Conservation (phyloP, 306 rosid species). For the Fagus crenata region DNA sequence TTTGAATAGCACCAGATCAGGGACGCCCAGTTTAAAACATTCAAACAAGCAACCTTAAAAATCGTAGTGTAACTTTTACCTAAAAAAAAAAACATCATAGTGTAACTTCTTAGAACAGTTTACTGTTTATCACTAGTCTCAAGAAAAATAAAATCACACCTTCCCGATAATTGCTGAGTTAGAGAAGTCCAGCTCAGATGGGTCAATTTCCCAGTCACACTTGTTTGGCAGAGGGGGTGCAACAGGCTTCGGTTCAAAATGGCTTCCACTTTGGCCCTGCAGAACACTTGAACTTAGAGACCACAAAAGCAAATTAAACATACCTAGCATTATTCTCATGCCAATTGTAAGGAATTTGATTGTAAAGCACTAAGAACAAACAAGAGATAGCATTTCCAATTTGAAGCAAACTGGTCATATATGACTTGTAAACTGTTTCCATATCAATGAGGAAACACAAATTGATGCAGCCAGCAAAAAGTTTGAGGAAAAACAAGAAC, state of each 20-base stretch:
- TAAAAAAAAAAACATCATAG: too few relatives aligned
- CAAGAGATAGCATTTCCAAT: background rate
- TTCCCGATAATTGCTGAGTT: conserved; percentile 73
- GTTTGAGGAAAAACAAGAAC: too few relatives aligned
- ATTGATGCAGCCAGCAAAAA: too few relatives aligned
- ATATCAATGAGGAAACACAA: background rate
- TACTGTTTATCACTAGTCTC: background rate
- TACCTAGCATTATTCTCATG: background rate
- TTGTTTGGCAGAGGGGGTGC: conserved; percentile 89
- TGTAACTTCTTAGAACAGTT: conserved; percentile 5
- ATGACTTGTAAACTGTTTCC: background rate
- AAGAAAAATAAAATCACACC: conserved; percentile 45
- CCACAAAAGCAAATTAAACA: background rate
- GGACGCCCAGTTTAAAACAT: conserved; percentile 8
- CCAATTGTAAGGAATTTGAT: background rate
- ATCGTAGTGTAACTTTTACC: too few relatives aligned
- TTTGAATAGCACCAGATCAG: conserved; percentile 4
- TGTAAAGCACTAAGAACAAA: background rate
- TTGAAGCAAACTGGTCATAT: background rate
- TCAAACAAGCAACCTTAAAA: conserved; percentile 15
- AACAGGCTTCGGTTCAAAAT: conserved; percentile 82
- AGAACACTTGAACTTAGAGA: conserved; percentile 24
- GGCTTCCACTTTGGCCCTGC: conserved; percentile 99
- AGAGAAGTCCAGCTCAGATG: conserved; percentile 88
- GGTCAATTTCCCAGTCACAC: conserved; percentile 99